Evolutionary conservation across 257 asterid species (phyloP).

Genomic region (Solanum habrochaites): DNA sequence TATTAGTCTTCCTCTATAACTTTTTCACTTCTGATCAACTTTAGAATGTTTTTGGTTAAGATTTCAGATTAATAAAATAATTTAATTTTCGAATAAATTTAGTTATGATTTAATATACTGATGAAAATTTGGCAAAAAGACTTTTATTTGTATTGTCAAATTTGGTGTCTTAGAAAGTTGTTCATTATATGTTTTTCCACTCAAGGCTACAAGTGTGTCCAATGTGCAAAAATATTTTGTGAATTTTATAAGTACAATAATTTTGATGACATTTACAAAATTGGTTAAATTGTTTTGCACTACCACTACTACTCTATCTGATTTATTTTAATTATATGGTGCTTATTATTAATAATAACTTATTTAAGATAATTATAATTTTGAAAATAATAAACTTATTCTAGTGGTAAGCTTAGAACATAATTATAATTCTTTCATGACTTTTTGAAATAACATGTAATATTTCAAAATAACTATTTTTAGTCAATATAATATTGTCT

Average conservation of each 20-base stretch:
- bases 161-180: neutral
- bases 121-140: neutral
- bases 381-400: neutral
- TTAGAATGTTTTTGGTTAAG: neutral
- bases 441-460: neutral
- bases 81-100: neutral
- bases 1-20: no score
- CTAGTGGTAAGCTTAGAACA: neutral
- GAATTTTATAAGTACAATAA: neutral
- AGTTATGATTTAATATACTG: neutral
- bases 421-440: neutral
- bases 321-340: neutral
- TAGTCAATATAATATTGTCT: neutral
- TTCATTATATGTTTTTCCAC: neutral
- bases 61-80: neutral
- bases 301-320: neutral
- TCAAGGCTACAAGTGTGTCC: neutral
- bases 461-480: neutral
- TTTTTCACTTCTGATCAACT: neutral
- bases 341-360: neutral
- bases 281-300: neutral
- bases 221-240: neutral
- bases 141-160: neutral
- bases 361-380: neutral
- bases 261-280: neutral